These are phyloP conservation scores for Alternaria sp. DNA, from an alignment of 2,329 filamentous ascomycete species.

Conservation along the genomic window DNA sequence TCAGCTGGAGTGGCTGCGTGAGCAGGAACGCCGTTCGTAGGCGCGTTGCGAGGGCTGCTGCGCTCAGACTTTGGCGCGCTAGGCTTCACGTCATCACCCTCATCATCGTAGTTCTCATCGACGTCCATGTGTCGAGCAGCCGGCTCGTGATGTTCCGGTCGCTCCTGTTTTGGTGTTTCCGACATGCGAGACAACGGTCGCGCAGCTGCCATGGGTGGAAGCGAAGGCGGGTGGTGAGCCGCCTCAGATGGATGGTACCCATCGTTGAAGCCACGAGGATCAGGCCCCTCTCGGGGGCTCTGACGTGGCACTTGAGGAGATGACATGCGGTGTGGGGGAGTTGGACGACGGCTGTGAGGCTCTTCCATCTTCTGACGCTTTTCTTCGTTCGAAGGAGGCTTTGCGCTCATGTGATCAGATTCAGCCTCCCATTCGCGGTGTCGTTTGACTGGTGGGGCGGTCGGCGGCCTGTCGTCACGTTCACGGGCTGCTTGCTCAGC, in stretches of 20 bases:
- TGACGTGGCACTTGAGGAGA: conserved; percentile 73
- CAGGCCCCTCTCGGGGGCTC: conserved; percentile 71
- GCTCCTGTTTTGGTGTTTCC: conserved; percentile 49
- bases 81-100: conserved; percentile 80
- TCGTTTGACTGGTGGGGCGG: conserved; percentile 74
- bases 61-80: conserved; percentile 54
- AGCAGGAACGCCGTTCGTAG: conserved; percentile 43
- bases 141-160: conserved; percentile 70
- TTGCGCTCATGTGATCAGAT: conserved; percentile 75
- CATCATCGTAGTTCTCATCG: conserved; percentile 97
- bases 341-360: conserved; percentile 74
- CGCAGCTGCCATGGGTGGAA: conserved; percentile 59
- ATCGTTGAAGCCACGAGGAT: conserved; percentile 72
- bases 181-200: conserved; percentile 64
- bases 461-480: conserved; percentile 76
- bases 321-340: conserved; percentile 57
- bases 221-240: conserved; percentile 79
- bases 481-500: conserved; percentile 74
- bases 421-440: conserved; percentile 88
- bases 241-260: conserved; percentile 92
- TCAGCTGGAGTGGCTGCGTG: conserved; percentile 49
- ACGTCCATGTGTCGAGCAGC: conserved; percentile 96
- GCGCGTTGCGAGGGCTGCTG: conserved; percentile 52
- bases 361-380: conserved; percentile 87
- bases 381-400: conserved; percentile 83